Evolutionary conservation across 2,329 filamentous ascomycete genomes (phyloP), one percentile per base, ranked within the genome.

Genomic region (Oidium heveae): DNA sequence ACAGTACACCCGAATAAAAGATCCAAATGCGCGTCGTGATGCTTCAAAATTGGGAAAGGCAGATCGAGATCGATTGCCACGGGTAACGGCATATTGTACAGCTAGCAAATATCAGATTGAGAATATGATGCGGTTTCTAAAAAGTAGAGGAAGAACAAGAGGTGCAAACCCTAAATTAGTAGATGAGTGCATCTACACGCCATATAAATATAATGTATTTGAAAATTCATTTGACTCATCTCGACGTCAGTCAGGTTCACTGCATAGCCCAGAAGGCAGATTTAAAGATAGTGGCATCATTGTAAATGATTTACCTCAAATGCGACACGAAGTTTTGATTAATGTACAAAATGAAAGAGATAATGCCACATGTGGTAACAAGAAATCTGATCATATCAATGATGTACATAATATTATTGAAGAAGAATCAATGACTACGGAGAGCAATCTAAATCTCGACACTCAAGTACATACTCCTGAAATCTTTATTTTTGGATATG

Each of bases 1-100:
- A 28, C 91, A 98, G 67, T 96, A 95, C 66, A 94, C 89, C 9
- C 77, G 91, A 47, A 98, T 98, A 69, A 96, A 96, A 67, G 91
- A 98, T 64, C 88, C 89, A 0, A 94, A 83, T 0, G 91, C 91
- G 9, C 74, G 91, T 58, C 77, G 91, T 62, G 89, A 96, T 72
- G 91, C 91, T 16, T 91, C 91, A 32, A 74, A 88, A 55, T 69
- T 98, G 43, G 91, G 91, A 39, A 98, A 96, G 67, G 88, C 89
- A 41, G 91, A 98, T 66, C 77, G 91, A 55, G 83, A 86, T 59
- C 76, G 82, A 58, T 69, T 98, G 55, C 91, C 91, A 5, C 75
- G 91, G 58, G 91, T 98, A 15, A 96, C 91, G 41, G 91, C 91
- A 39, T 98, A 96, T 69, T 96, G 89, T 65, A 95, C 91, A 0